Conservation (phyloP, 2,329 filamentous ascomycete genomes). For the Cladosporium sp. region DNA sequence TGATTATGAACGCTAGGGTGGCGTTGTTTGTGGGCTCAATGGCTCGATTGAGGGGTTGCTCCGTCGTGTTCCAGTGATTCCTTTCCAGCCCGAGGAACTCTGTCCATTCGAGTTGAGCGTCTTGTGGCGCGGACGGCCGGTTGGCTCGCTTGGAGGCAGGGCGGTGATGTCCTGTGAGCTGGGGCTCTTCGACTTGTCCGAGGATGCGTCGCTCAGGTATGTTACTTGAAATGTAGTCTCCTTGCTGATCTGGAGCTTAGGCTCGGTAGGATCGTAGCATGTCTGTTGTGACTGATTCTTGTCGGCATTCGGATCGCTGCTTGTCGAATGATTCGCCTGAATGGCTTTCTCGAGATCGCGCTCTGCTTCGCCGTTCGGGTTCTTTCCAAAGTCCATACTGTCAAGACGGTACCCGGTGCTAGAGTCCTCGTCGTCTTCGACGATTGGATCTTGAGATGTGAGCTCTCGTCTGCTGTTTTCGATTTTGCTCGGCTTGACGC, state of each 20-base stretch:
- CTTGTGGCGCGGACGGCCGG: no score
- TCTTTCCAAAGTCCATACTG: constrained; percentile 1
- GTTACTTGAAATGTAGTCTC: background rate
- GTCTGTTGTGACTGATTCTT: background rate
- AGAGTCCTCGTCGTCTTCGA: background rate
- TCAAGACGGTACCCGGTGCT: background rate
- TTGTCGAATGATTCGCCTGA: background rate
- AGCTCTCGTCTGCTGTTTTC: background rate
- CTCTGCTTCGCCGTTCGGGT: background rate
- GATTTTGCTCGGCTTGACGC: background rate
- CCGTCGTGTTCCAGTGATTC: no score
- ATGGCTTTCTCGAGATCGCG: background rate
- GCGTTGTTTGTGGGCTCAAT: no score
- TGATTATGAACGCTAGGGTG: no score
- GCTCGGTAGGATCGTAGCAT: background rate
- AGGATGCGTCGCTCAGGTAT: no score
- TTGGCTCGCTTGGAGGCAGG: no score
- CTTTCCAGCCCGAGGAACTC: no score
- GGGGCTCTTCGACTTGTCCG: no score
- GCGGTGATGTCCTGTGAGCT: no score
- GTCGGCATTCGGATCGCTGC: background rate
- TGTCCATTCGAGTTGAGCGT: no score
- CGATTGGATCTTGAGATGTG: constrained; percentile 5
- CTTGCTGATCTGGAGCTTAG: background rate
- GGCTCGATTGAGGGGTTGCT: no score